Evolutionary conservation across 257 asterid genomes (phyloP).

Genomic region (Plectranthus barbatus): DNA sequence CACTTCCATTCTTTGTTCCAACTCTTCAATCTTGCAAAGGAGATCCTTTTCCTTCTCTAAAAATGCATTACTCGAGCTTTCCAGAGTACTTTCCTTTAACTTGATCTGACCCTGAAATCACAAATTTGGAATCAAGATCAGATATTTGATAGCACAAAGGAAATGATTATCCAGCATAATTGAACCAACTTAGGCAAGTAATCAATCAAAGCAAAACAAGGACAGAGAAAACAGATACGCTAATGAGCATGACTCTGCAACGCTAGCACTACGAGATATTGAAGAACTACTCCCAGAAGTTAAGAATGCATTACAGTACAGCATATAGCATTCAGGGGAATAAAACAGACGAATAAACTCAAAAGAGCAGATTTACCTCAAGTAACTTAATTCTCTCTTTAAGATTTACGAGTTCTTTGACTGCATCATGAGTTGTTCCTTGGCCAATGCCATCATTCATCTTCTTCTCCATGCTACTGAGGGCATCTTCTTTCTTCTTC

Average conservation of each 20-base stretch:
- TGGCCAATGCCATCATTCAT: conserved; percentile 29
- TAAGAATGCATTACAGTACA: not conserved
- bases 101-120: conserved; percentile 57
- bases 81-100: conserved; percentile 61
- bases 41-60: conserved; percentile 72
- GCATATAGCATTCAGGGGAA: not conserved
- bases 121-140: not conserved
- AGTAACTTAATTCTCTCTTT: conserved; percentile 71
- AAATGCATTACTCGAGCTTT: conserved; percentile 50
- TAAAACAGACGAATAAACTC: not conserved
- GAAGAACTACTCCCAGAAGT: not conserved
- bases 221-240: too few relatives aligned
- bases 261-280: not conserved
- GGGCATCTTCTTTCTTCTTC: conserved; percentile 55
- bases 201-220: too few relatives aligned
- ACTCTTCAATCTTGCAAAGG: conserved; percentile 53
- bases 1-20: conserved; percentile 46
- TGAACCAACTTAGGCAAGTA: too few relatives aligned
- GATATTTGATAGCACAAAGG: not conserved
- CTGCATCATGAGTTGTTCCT: conserved; percentile 23
- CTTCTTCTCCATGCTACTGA: conserved; percentile 56
- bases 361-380: conserved; percentile 48
- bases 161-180: too few relatives aligned
- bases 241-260: too few relatives aligned
- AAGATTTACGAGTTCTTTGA: conserved; percentile 46